A percentile compares a stretch with the other conserved stretches of the same genome.
Conservation (phyloP, 257 asterid genomes). For the Plantago ovata region DNA sequence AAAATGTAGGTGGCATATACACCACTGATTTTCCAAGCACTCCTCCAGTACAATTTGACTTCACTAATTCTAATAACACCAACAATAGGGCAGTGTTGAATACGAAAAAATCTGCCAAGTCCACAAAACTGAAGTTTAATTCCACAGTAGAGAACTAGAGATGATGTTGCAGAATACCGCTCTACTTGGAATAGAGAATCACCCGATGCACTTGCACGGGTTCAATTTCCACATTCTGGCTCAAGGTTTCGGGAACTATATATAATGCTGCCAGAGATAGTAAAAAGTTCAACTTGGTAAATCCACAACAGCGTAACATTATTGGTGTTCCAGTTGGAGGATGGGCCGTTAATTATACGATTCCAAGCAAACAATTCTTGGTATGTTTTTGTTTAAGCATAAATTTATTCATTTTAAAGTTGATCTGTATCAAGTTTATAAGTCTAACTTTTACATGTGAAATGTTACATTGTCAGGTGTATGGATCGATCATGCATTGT, state of each 20-base stretch:
- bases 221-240: constrained; percentile 53
- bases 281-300: constrained; percentile 32
- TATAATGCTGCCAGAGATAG: constrained; percentile 26
- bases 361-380: constrained; percentile 60
- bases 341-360: constrained; percentile 60
- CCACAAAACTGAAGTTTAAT: constrained; percentile 40
- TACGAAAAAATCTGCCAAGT: constrained; percentile 44
- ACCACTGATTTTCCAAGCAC: constrained; percentile 46
- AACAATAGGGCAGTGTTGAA: constrained; percentile 22
- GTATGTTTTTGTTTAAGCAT: constrained; percentile 23
- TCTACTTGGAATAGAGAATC: constrained; percentile 41
- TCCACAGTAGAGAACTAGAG: constrained; percentile 40
- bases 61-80: constrained; percentile 29
- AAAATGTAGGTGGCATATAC: constrained; percentile 41
- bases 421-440: background rate
- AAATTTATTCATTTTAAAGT: background rate
- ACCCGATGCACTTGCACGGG: constrained; percentile 66
- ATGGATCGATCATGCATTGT: constrained; percentile 85
- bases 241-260: constrained; percentile 63
- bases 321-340: constrained; percentile 64
- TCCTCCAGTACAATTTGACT: constrained; percentile 48
- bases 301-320: constrained; percentile 62
- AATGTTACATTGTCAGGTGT: constrained; percentile 37
- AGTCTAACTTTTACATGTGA: background rate
- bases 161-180: constrained; percentile 62